These are phyloP conservation scores for Sporobolomyces phaffii DNA, from an alignment of 768 basidiomycete species.

Conservation along the genomic window DNA sequence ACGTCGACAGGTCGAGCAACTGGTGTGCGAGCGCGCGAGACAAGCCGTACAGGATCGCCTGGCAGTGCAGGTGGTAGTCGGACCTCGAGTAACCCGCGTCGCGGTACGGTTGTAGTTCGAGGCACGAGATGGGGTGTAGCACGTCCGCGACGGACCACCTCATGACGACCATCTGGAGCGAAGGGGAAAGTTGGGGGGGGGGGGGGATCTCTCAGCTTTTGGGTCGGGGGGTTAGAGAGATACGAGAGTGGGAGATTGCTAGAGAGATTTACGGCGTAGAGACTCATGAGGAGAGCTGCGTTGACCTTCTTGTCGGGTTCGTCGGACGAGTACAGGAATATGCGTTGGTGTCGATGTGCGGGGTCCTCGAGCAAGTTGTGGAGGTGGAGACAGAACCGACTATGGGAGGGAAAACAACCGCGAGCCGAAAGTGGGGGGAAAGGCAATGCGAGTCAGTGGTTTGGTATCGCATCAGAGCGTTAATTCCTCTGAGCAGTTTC, in stretches of 20 bases:
- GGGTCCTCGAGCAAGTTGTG: constrained; percentile 77
- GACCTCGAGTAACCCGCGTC: constrained; percentile 89
- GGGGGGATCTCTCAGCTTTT: too few species aligned
- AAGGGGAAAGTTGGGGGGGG: too few species aligned
- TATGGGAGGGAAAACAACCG: background rate
- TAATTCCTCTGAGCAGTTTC: too few species aligned
- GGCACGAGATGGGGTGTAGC: constrained; percentile 77
- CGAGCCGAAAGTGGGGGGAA: constrained; percentile 13
- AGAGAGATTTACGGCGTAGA: constrained; percentile 87
- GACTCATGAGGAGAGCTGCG: constrained; percentile 84
- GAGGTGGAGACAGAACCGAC: constrained; percentile 71
- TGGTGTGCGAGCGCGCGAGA: constrained; percentile 53
- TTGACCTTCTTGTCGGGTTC: constrained; percentile 86
- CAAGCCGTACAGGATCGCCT: constrained; percentile 87
- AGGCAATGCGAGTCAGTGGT: too few species aligned
- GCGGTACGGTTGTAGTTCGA: constrained; percentile 56
- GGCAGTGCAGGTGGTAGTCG: constrained; percentile 87
- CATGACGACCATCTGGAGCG: constrained; percentile 77
- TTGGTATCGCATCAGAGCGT: too few species aligned
- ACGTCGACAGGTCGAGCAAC: constrained; percentile 52
- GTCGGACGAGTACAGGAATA: constrained; percentile 80
- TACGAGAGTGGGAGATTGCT: too few species aligned
- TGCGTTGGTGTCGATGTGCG: constrained; percentile 48
- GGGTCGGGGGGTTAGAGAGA: too few species aligned
- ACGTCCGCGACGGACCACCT: constrained; percentile 87